Evolutionary conservation across 805 yeast species (phyloP), one percentile per base, ranked within the genome.

Genomic region (Priceomyces haplophilus): DNA sequence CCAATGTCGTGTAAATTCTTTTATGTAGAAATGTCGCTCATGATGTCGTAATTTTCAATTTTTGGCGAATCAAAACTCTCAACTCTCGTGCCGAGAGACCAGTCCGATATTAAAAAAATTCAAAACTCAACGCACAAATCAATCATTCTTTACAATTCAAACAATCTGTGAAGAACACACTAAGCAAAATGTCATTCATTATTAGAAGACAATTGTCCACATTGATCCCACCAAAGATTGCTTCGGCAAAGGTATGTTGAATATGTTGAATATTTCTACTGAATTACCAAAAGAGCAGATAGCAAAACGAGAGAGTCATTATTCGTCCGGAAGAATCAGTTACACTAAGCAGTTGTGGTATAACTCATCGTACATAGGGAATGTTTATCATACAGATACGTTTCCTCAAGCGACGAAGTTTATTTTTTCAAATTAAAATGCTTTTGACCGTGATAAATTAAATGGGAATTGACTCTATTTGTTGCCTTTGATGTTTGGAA

Each of bases 141-240:
- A 27, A n/a, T 27, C n/a, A 15, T 12, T 27, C 7, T 27, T 27
- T 12, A 10, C n/a, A 27, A 4, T 12, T 27, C n/a, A 27, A 11
- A 27, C 11, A 27, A 27, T 27, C 15, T 27, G n/a, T 15, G n/a
- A 21, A 27, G 31, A 27, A 27, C 15, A 27, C 24, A 27, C 15
- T 27, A 23, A 16, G 11, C 34, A 42, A 36, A 45, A 88, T 86
- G 95, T 85, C 93, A 62, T 85, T 82, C 75, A 77, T 89, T 70
- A 76, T 82, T 62, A 90, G 87, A 83, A 90, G 99, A 76, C 84
- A 84, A 59, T 79, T 91, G 69, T 89, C 98, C 53, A 85, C 97
- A 61, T 79, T 91, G 75, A 90, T 91, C 64, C 99, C 99, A 58
- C 99, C 99, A 68, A 91, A 91, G 91, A 83, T 91, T 64, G 97